phyloP scores from a whole-genome alignment of 2,329 filamentous ascomycete species.

The Exophiala alcalophila region DNA sequence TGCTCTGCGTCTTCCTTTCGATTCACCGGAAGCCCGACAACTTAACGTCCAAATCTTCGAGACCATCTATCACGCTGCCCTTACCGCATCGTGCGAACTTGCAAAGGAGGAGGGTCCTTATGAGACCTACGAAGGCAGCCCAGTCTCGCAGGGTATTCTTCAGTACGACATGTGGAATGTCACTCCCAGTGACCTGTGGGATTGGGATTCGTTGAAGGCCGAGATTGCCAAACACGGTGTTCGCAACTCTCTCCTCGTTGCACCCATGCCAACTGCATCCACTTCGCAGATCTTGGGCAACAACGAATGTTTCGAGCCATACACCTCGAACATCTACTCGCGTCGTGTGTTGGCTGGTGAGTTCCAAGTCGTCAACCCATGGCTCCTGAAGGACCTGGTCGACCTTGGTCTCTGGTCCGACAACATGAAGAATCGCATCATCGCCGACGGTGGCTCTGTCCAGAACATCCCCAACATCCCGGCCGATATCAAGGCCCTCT shows the following conservation, averaged over 20 bases:
- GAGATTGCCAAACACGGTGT: conserved; percentile 91
- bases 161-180: conserved; percentile 99
- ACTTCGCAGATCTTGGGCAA: conserved; percentile 98
- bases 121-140: conserved; percentile 86
- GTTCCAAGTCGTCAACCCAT: conserved; percentile 99
- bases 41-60: conserved; percentile 99
- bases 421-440: conserved; percentile 99
- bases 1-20: conserved; percentile 92
- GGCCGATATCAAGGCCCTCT: conserved; percentile 89
- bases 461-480: conserved; percentile 98
- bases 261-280: conserved; percentile 95
- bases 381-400: conserved; percentile 95
- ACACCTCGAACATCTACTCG: conserved; percentile 99
- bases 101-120: conserved; percentile 83
- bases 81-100: conserved; percentile 84
- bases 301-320: conserved; percentile 99
- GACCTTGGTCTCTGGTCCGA: conserved; percentile 98
- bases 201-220: conserved; percentile 85
- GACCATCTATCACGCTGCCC: conserved; percentile 95
- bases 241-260: conserved; percentile 91
- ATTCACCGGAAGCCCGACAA: conserved; percentile 88
- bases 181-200: conserved; percentile 91
- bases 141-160: conserved; percentile 89
- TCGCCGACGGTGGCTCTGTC: conserved; percentile 90
- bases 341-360: conserved; percentile 96